Evolutionary conservation across 1,284 basidiomycete species (phyloP).

Genomic region (Exobasidium cylindrosporum): DNA sequence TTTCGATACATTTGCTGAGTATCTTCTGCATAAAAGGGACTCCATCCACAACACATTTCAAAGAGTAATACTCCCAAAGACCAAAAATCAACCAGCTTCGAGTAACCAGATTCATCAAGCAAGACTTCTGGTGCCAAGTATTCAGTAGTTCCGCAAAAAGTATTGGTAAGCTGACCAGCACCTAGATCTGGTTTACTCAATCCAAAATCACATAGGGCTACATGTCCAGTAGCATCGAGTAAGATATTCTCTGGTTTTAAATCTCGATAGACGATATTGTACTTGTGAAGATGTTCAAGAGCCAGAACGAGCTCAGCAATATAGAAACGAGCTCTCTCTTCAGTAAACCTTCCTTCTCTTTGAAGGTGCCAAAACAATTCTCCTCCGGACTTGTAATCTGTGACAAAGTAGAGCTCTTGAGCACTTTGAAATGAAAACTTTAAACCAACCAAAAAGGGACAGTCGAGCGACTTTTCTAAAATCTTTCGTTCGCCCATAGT

Average conservation of each 20-base stretch:
- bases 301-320: conserved; percentile 91
- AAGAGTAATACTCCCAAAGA: conserved; percentile 67
- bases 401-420: conserved; percentile 90
- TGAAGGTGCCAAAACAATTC: conserved; percentile 98
- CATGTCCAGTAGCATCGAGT: conserved; percentile 91
- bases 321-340: conserved; percentile 91
- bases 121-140: conserved; percentile 98
- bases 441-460: conserved; percentile 94
- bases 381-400: conserved; percentile 98
- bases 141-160: conserved; percentile 82
- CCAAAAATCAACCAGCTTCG: conserved; percentile 99
- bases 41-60: conserved; percentile 98
- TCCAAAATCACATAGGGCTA: conserved; percentile 94
- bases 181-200: conserved; percentile 92
- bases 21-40: conserved; percentile 98
- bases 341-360: conserved; percentile 84
- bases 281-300: conserved; percentile 92
- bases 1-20: conserved; percentile 99
- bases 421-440: conserved; percentile 99
- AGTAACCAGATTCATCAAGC: conserved; percentile 97
- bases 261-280: conserved; percentile 93
- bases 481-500: conserved; percentile 99
- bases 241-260: conserved; percentile 97
- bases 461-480: conserved; percentile 86
- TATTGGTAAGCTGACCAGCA: conserved; percentile 91